Evolutionary conservation across 441 rosid species (phyloP), one percentile per base, ranked within the genome.

Genomic region (Mallotus japonicus): DNA sequence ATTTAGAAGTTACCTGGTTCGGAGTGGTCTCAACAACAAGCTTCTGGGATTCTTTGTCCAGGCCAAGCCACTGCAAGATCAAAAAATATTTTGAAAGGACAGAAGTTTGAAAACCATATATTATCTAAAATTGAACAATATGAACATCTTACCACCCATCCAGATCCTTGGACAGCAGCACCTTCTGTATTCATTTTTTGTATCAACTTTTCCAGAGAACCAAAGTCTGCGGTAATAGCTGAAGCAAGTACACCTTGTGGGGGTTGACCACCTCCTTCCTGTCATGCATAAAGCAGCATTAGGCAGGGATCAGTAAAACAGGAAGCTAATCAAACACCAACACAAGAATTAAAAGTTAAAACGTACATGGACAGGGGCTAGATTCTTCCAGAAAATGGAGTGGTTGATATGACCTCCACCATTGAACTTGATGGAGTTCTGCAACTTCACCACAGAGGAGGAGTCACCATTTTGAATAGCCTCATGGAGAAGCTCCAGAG

Each of bases 391-490:
- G 84, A 95, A 93, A 54, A 91, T 86, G 15, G 97, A 93, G 84
- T 95, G 99, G 77, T 95, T 95, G 50, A 95, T 65, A 82, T 95
- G 98, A 73, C 97, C 98, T 91, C 99, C 96, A 67, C 98, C 98
- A 67, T 95, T 95, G 87, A 95, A 95, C 80, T 93, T 95, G 90
- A 95, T 87, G 75, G 97, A 90, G 85, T 88, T 86, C 82, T 95
- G 99, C 73, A 93, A 65, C 83, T 85, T 82, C 37, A 86, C 91
- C 17, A 88, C 86, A 47, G 96, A 67, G 24, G 92, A 77, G 24
- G 96, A 53, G 28, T 91, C 96, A 49, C 94, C 97, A 58, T 89
- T 91, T 70, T 61, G 70, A 2, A 85, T 73, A 50, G 98, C 95
- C 15, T 90, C 85, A 51, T 88, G 76, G n/a, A 95, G 96, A 81